Evolutionary conservation across 768 basidiomycete species (phyloP), one percentile per base, ranked within the genome.

Genomic region (Amyloporia xantha): DNA sequence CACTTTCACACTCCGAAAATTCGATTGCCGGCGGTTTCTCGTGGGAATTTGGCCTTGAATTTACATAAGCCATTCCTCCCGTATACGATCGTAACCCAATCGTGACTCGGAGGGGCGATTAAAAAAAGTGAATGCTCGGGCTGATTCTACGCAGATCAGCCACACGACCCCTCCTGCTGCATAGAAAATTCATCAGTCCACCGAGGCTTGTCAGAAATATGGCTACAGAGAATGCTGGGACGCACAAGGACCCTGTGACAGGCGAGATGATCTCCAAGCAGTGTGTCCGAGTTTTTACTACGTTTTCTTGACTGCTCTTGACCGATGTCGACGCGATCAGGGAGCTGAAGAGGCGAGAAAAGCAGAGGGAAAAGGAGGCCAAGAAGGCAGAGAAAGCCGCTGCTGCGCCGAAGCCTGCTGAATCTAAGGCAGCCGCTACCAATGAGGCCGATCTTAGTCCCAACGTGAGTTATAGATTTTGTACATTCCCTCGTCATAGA

Each of bases 231-330:
- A 48, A 54, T 15, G 50, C 63, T 5, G 67, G 63, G 13, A 61
- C 64, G 27, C 78, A 77, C 63, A 83, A 81, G 75, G 89, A 92
- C 66, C 86, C 86, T 36, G 79, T 92, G 54, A 96, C 95, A 0
- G 94, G 93, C 28, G 94, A 98, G 69, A 77, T 96, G 84, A 83
- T 99, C 62, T 96, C 92, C 71, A 99, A 99, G 81, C 78, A 78
- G 95, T 95, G 46, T 51, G 84, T 77, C 17, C n/a, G 37, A 27
- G 44, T 19, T 48, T 42, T 41, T 54, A 38, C 49, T 46, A 41
- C 46, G 44, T 24, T 38, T 57, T 52, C 40, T n/a, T 30, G 48
- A 50, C 55, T 52, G 51, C 54, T 49, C 56, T 52, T 63, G 52
- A 67, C 65, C 47, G 48, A 70, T 67, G 54, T 46, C 45, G 37